Base-by-base conservation (phyloP, 2,329 filamentous ascomycete genomes). In the Geosmithia putterillii region DNA sequence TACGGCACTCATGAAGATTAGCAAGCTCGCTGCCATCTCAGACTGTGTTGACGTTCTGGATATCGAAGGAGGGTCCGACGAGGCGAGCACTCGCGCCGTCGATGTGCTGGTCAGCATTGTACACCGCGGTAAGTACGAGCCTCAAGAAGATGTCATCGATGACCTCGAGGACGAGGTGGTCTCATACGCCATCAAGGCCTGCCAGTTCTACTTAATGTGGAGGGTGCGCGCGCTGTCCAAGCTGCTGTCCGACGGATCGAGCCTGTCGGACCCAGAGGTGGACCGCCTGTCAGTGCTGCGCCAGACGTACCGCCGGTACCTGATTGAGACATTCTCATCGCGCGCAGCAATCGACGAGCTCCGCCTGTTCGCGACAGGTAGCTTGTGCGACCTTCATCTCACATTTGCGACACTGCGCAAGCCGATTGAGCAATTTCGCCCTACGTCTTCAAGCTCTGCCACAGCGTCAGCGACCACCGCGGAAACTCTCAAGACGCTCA, bases 121-220 rank as follows among this genome's bases (percentile, higher is more conserved):
- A 12, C 73, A 81, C 50, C 83, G 89, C 40, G 90, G 86, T 41
- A 72, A 81, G 42, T 78, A 81, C 38, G 72, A 76, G 42, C 79
- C 82, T 43, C 67, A 79, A 3, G 78, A 87, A 44, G 76, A 81
- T 38, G 46, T 44, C 14, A 71, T 81, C 21, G 83, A 88, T 48
- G 79, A 79, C 38, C 67, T 86, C 12, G 90, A 96, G 59, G 85
- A 92, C 51, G 80, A 86, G 49, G 70, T 92, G 38, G 80, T 87
- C 7, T 71, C 77, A 2, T 83, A 81, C 52, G 82, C 87, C 23
- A 83, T 94, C 54, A 83, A 84, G 50, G 73, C 81, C 2, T 72
- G 83, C 42, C 73, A 88, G 40, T 87, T 94, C 63, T 96, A 95
- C 64, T 94, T 95, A 57, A 86, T 94, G 79, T 98, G 92, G 92